A percentile compares a stretch with the other conserved stretches of the same genome.
phyloP scores from a whole-genome alignment of 768 basidiomycete species.

The Suillus brevipes region DNA sequence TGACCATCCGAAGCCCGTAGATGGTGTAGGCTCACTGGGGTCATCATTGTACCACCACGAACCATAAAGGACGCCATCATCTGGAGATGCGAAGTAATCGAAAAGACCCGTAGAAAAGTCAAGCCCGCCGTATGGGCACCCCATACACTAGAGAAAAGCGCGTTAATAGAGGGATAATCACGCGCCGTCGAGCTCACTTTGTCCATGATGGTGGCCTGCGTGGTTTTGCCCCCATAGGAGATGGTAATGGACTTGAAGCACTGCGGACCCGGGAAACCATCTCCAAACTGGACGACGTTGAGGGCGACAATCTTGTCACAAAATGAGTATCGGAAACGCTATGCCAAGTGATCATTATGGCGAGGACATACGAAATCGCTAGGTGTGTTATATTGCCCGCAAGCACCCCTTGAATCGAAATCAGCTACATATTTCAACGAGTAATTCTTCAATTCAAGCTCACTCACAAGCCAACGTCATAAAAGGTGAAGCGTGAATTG shows the following conservation, averaged over 20 bases:
- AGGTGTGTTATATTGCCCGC: conserved; percentile 41
- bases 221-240: conserved; percentile 51
- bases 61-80: conserved; percentile 56
- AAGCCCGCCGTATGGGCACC: conserved; percentile 63
- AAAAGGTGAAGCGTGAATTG: conserved; percentile 50
- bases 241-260: conserved; percentile 69
- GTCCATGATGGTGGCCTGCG: conserved; percentile 59
- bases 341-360: background rate
- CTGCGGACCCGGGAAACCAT: conserved; percentile 58
- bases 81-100: conserved; percentile 47
- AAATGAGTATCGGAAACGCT: conserved; percentile 47
- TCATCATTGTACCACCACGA: conserved; percentile 56
- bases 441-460: conserved; percentile 5
- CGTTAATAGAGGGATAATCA: background rate
- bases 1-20: background rate
- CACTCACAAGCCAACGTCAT: conserved; percentile 51
- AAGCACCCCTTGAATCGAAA: conserved; percentile 48
- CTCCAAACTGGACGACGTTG: conserved; percentile 48
- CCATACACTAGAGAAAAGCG: conserved; percentile 50
- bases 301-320: conserved; percentile 27
- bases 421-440: conserved; percentile 7
- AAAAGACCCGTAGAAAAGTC: conserved; percentile 74
- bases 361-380: conserved; percentile 41
- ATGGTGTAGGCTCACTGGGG: conserved; percentile 17
- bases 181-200: conserved; percentile 37